Evolutionary conservation across 2,329 filamentous ascomycete genomes (phyloP).

Genomic region (Epichloe elymi): DNA sequence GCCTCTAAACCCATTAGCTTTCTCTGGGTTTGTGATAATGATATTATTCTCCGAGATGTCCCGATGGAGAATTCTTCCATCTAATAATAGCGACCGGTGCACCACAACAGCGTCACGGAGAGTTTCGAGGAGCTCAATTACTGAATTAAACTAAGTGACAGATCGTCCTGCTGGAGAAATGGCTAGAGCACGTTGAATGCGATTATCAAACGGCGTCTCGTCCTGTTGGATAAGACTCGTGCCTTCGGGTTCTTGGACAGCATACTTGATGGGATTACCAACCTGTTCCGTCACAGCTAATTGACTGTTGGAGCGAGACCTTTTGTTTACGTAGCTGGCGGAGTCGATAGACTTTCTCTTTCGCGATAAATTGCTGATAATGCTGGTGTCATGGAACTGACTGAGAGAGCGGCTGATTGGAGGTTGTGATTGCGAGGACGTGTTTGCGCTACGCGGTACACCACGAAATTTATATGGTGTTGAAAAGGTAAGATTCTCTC

Average conservation of each 20-base stretch:
- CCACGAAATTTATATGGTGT: background rate
- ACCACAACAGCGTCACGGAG: constrained; percentile 4
- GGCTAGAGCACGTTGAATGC: constrained; percentile 1
- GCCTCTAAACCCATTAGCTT: too few species aligned
- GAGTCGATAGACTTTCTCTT: background rate
- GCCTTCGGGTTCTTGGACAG: constrained; percentile 1
- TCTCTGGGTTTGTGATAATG: too few species aligned
- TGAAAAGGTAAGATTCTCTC: background rate
- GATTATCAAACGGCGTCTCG: background rate
- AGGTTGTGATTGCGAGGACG: background rate
- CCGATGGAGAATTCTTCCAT: too few species aligned
- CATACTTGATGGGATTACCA: background rate
- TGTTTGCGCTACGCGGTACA: background rate
- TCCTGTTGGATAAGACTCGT: constrained; percentile 1
- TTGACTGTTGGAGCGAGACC: background rate
- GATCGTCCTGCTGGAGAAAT: background rate
- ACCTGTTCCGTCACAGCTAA: background rate
- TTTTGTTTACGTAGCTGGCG: background rate
- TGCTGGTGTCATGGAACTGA: background rate
- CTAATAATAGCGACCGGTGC: too few species aligned
- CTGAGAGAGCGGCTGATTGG: background rate
- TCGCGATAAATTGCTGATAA: background rate
- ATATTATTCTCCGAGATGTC: too few species aligned
- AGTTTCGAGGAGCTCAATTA: constrained; percentile 4
- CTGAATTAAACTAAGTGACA: constrained; percentile 4